Percentiles rank a stretch among this genome's conserved stretches.
Evolutionary conservation across 208 protist species (phyloP).

Genomic region (Wallacemonas sp.): DNA sequence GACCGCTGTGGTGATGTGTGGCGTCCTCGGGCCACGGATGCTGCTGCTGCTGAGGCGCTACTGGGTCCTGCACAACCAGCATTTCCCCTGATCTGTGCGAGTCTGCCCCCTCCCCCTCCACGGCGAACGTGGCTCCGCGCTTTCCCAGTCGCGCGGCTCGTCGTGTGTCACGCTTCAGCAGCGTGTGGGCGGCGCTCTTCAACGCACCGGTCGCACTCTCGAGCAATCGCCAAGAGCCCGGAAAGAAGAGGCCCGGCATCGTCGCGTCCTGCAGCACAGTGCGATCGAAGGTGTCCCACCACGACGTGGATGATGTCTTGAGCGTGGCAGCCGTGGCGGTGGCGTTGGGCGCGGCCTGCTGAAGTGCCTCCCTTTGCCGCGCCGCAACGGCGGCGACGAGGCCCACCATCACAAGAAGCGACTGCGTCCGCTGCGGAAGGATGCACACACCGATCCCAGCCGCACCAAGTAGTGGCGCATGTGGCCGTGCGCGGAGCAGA

Average conservation of each 20-base stretch:
- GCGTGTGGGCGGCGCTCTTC: not conserved
- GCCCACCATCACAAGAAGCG: slow-evolving; percentile 50
- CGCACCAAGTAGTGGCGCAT: slow-evolving; percentile 37
- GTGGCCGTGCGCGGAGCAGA: slow-evolving; percentile 22
- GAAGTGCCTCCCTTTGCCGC: slow-evolving; percentile 29
- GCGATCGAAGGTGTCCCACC: slow-evolving; percentile 52
- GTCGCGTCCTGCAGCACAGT: slow-evolving; percentile 46
- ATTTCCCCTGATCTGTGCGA: too few species aligned
- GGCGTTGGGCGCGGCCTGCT: not conserved
- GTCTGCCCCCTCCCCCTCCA: too few species aligned
- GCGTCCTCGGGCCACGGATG: too few species aligned
- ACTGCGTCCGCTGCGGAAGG: slow-evolving; percentile 42
- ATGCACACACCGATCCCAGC: slow-evolving; percentile 40
- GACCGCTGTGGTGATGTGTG: too few species aligned
- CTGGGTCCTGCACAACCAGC: too few species aligned
- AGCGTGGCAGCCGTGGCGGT: not conserved
- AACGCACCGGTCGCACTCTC: slow-evolving; percentile 36
- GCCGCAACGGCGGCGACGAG: slow-evolving; percentile 46
- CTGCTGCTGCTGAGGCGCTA: too few species aligned
- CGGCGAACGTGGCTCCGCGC: not conserved
- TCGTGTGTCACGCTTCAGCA: not conserved
- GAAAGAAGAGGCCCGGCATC: slow-evolving; percentile 45
- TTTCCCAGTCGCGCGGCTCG: not conserved
- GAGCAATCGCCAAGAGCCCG: slow-evolving; percentile 35
- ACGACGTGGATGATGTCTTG: slow-evolving; percentile 14